Conservation (phyloP, 768 basidiomycete species). For the Hericium coralloides region DNA sequence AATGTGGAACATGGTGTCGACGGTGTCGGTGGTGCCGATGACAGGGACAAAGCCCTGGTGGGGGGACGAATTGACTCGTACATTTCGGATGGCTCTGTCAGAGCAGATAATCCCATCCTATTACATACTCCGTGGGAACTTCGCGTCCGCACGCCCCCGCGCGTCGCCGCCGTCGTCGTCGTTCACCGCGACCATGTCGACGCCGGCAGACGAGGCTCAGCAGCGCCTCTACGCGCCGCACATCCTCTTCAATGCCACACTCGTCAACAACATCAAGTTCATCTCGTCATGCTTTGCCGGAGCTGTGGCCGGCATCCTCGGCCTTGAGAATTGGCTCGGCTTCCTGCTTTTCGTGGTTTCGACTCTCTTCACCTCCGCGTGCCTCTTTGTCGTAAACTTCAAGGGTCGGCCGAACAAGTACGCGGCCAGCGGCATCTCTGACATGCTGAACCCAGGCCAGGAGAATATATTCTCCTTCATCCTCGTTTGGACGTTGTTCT, state of each 20-base stretch:
- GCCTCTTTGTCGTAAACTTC: conserved; percentile 66
- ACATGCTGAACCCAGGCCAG: conserved; percentile 76
- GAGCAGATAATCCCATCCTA: background rate
- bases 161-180: background rate
- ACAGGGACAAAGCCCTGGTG: background rate
- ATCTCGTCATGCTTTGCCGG: conserved; percentile 79
- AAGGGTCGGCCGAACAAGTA: conserved; percentile 54
- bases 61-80: background rate
- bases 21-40: background rate
- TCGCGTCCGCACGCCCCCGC: background rate
- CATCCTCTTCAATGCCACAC: conserved; percentile 49
- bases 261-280: conserved; percentile 63
- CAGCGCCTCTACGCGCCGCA: conserved; percentile 64
- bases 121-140: background rate
- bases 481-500: conserved; percentile 90
- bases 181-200: conserved; percentile 11
- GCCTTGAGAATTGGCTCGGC: conserved; percentile 77
- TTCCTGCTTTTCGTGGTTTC: conserved; percentile 70
- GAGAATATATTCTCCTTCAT: conserved; percentile 90
- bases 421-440: conserved; percentile 51
- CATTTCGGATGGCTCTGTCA: background rate
- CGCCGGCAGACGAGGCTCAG: conserved; percentile 34
- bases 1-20: background rate
- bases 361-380: conserved; percentile 56
- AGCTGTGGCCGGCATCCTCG: conserved; percentile 81